Evolutionary conservation across 495 filamentous ascomycete genomes (phyloP).

Genomic region (Penicillium argentinense): DNA sequence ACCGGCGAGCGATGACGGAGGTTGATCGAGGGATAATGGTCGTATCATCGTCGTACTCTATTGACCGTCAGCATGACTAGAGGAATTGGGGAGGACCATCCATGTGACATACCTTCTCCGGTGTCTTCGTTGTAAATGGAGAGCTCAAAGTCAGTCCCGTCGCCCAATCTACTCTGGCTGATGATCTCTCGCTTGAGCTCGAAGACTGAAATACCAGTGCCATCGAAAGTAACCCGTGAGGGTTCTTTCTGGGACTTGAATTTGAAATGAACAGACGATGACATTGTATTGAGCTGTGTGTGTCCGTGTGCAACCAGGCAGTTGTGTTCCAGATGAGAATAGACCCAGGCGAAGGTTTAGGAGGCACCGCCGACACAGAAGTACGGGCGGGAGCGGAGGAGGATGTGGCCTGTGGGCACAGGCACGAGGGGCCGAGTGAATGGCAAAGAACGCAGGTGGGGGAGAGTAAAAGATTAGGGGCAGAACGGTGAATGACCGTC

Average conservation of each 20-base stretch:
- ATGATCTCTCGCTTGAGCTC: slow-evolving; percentile 99
- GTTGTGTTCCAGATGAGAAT: slow-evolving; percentile 23
- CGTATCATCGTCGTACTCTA: slow-evolving; percentile 97
- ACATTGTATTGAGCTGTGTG: slow-evolving; percentile 67
- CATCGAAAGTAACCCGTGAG: slow-evolving; percentile 92
- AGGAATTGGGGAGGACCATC: background rate
- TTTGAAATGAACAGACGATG: slow-evolving; percentile 99
- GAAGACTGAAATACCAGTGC: slow-evolving; percentile 97
- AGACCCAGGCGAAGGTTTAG: slow-evolving; percentile 32
- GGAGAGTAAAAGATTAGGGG: slow-evolving; percentile 24
- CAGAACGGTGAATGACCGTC: slow-evolving; percentile 12
- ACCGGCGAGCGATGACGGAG: slow-evolving; percentile 83
- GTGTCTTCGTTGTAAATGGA: slow-evolving; percentile 88
- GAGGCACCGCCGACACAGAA: slow-evolving; percentile 28
- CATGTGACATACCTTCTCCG: slow-evolving; percentile 69
- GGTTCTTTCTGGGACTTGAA: slow-evolving; percentile 99
- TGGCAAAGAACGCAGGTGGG: slow-evolving; percentile 10
- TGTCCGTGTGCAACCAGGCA: slow-evolving; percentile 14
- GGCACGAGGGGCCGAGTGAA: slow-evolving; percentile 8
- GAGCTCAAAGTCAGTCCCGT: slow-evolving; percentile 96
- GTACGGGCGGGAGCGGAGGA: slow-evolving; percentile 21
- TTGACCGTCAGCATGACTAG: slow-evolving; percentile 9
- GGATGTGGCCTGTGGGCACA: too few species aligned
- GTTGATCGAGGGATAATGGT: slow-evolving; percentile 92
- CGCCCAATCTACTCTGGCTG: slow-evolving; percentile 85